Base-by-base conservation (phyloP, 441 rosid genomes). In the Mallotus repandus region DNA sequence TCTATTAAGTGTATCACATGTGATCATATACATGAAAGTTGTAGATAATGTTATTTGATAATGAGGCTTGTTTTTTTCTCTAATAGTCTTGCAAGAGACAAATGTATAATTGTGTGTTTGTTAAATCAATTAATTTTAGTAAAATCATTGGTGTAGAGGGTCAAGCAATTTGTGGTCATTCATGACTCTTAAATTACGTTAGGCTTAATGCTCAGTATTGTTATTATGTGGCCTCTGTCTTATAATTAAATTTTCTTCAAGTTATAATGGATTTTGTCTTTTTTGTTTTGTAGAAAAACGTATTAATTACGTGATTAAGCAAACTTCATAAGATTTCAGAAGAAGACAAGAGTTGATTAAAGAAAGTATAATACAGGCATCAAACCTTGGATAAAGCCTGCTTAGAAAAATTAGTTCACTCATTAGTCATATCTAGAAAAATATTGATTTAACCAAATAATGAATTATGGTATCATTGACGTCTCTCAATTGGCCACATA, bases 281-380 rank as follows among this genome's bases (percentile, higher is more conserved):
- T 15, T 66, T 22, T 32, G 29, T 25, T 25, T 25, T 25, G 29
- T 35, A 35, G 25, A 4, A 50, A 32, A 52, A 15, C 0, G 18
- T 52, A 0, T 35, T 35, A 35, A 35, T 68, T 52, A 52, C 71
- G 60, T 68, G 61, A 53, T 68, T 68, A 53, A 4, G 59, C 9
- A 52, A 29, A n/a, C 46, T 53, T 15, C 55, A 52, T 67, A 53
- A 53, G 52, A 67, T 32, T 66, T 67, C 70, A 52, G 52, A 29
- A 53, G 46, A 68, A 15, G 60, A 52, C 71, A 53, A 52, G 25
- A 32, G 16, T 18, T 4, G 32, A 16, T 43, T 25, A n/a, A 18
- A 14, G 3, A 5, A 29, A 67, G 49, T 67, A 32, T 53, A 22
- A 67, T 32, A 3, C 15, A 52, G 48, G 48, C 16, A 68, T 68